Evolutionary conservation across 176 grass and related monocot genomes (phyloP).

Genomic region (Carex kokanica): DNA sequence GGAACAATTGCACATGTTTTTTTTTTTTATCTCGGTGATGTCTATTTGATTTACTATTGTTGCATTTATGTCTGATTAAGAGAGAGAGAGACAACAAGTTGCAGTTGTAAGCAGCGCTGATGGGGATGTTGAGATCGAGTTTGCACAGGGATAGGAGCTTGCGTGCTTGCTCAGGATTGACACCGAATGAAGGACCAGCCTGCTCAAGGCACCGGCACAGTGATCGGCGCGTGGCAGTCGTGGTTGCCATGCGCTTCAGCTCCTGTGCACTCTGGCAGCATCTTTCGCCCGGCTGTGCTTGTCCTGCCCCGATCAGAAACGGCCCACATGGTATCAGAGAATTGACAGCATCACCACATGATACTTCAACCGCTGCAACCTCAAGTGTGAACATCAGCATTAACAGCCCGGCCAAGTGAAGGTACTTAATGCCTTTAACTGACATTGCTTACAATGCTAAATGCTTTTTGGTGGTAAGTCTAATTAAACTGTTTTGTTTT

Average conservation of each 20-base stretch:
- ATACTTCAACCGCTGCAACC: not conserved
- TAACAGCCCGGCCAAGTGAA: not conserved
- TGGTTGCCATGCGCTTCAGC: slow-evolving; percentile 34
- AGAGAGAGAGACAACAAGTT: slow-evolving; percentile 19
- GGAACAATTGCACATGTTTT: not conserved
- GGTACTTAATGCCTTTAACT: not conserved
- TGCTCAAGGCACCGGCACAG: slow-evolving; percentile 53
- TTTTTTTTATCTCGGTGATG: not conserved
- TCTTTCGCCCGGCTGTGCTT: slow-evolving; percentile 12
- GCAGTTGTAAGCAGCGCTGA: slow-evolving; percentile 38
- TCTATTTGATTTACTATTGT: not conserved
- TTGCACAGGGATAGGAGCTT: slow-evolving; percentile 42
- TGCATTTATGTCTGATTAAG: not conserved
- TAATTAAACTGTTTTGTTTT: not conserved
- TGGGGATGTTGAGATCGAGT: slow-evolving; percentile 40
- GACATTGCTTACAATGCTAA: not conserved
- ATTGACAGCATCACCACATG: slow-evolving; percentile 41
- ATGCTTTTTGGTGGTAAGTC: not conserved
- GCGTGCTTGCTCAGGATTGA: slow-evolving; percentile 37
- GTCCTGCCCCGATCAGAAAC: slow-evolving; percentile 41
- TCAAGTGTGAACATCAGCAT: not conserved
- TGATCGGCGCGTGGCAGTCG: slow-evolving; percentile 30
- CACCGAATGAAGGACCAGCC: slow-evolving; percentile 49
- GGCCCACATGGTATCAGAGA: slow-evolving; percentile 40
- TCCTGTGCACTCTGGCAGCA: slow-evolving; percentile 45